These are phyloP conservation scores for Talaromyces wortmannii DNA, from an alignment of 495 filamentous ascomycete species.

Conservation along the genomic window DNA sequence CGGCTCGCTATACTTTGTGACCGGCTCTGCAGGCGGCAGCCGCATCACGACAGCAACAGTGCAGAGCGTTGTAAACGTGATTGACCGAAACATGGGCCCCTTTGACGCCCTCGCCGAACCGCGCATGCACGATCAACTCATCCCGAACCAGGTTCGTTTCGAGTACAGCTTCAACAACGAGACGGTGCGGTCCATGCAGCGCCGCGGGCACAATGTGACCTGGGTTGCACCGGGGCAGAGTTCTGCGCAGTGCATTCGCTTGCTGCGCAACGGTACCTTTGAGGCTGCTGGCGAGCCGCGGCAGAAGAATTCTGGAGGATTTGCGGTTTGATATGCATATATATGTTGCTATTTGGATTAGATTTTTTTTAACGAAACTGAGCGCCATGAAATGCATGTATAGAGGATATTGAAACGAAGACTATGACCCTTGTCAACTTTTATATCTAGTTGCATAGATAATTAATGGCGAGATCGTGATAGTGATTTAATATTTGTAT, in stretches of 20 bases:
- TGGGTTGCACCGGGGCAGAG: conserved; percentile 59
- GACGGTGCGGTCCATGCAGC: conserved; percentile 57
- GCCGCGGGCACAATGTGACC: conserved; percentile 65
- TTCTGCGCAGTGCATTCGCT: conserved; percentile 64
- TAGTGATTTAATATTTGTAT: no score
- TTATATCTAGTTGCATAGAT: no score
- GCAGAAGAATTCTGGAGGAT: conserved; percentile 66
- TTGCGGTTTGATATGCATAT: conserved; percentile 43
- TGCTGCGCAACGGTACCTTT: conserved; percentile 65
- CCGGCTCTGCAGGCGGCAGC: conserved; percentile 79
- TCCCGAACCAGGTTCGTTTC: conserved; percentile 61
- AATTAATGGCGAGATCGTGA: no score
- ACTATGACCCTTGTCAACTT: no score
- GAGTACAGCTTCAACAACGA: conserved; percentile 65
- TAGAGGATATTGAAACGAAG: neutral
- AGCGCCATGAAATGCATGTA: neutral
- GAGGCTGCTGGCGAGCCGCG: conserved; percentile 74
- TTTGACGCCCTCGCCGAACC: conserved; percentile 57
- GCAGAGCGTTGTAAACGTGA: conserved; percentile 65
- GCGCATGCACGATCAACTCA: conserved; percentile 76
- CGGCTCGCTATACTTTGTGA: conserved; percentile 57
- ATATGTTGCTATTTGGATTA: neutral
- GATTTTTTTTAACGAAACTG: neutral
- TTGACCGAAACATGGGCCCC: conserved; percentile 56
- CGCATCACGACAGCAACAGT: conserved; percentile 81